Evolutionary conservation across 2,329 filamentous ascomycete genomes (phyloP), one percentile per base, ranked within the genome.

Genomic region (Davidsoniella virescens): DNA sequence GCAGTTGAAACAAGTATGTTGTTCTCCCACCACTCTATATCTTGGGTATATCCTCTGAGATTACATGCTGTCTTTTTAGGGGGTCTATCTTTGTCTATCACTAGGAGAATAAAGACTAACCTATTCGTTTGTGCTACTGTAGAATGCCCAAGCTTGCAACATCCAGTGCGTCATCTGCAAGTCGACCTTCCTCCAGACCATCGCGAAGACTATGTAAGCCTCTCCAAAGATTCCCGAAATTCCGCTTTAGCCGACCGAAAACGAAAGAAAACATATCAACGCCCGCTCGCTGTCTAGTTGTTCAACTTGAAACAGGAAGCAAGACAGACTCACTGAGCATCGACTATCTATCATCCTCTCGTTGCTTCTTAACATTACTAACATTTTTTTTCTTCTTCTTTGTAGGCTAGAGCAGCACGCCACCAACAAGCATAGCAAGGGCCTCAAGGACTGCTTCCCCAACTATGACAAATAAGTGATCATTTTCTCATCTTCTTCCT

Each of bases 131-230:
- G 20, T 42, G 26, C 17, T 25, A 5, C 20, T 26, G 54, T 57
- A 84, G 80, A 87, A 87, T 68, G 71, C 75, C 58, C 71, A 80
- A 57, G 83, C 84, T 53, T 83, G 79, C 70, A 80, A 75, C 61
- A 84, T 87, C 65, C 80, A 85, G 65, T 88, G 84, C 73, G 68
- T 75, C 57, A 70, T 78, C 60, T 88, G 84, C 81, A 83, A 80
- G 67, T 75, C 81, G 58, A 84, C 82, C 26, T 87, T 88, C 69
- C 73, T 87, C 58, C 81, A 82, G 70, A 88, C 84, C 36, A 82
- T 80, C 54, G 81, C 82, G 61, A 77, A 73, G 54, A 80, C 80
- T 59, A 78, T 82, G 76, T 80, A 70, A 46, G 51, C 41, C 10
- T 33, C 10, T 33, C 16, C 14, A n/a, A 7, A 18, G 17, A n/a